Base-by-base conservation (phyloP, 2,329 filamentous ascomycete species). In the Monosporascus sp. region DNA sequence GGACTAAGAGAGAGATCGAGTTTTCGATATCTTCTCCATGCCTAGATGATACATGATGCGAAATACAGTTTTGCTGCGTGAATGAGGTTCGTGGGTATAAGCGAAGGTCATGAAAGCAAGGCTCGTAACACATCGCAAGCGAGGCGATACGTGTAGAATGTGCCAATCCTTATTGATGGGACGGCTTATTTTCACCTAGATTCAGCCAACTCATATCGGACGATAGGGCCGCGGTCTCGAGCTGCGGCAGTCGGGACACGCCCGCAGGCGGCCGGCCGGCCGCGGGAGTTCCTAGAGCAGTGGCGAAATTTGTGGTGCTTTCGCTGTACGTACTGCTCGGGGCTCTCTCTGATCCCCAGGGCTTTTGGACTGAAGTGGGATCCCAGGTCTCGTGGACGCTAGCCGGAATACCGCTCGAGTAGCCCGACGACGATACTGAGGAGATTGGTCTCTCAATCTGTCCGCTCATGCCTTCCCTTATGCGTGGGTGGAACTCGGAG, bases 171-270 rank as follows among this genome's bases (percentile, higher is more conserved):
- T 27, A 63, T 44, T 52, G 53, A 24, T 52, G 58, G 19, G 53
- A 36, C 37, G 52, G 56, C 24, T 65, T 59, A 40, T 65, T 64
- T 38, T 80, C 80, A 47, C 84, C 85, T 19, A 91, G 76, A 64
- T 91, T 91, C 58, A 92, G 72, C 88, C 88, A 92, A 71, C 86
- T 90, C 86, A 91, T 89, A 68, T 91, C 88, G 49, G 78, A 79
- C 14, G 79, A 77, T 7, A 73, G 74, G 26, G 76, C 68, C 48
- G 80, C 75, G 69, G 73, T 77, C 22, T 73, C 69, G 31, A 82
- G 72, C 61, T 80, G 79, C 19, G 78, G 77, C 59, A 80, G 77
- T 50, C 69, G 71, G 64, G 74, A 79, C 53, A 77, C 66, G 44
- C 68, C 73, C n/a, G 63, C 66, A 7, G 64, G 62, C 53, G 61